phyloP scores from a whole-genome alignment of 108 stramenopile species.

The Skeletonema costatum region DNA sequence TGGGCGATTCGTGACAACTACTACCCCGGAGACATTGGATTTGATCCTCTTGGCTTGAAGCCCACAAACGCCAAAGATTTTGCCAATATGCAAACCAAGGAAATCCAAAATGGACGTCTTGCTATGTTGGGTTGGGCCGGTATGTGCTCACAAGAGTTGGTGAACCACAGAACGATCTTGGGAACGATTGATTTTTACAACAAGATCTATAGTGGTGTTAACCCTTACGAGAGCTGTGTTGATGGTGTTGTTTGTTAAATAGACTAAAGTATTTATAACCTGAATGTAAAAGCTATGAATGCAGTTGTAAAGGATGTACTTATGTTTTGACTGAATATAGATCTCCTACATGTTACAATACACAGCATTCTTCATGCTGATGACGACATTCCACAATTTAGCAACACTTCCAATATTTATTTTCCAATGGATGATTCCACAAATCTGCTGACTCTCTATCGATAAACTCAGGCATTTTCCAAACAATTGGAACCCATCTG shows the following conservation, averaged over 20 bases:
- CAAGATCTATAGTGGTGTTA: slow-evolving; percentile 49
- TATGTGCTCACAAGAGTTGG: slow-evolving; percentile 79
- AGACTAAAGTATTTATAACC: not conserved
- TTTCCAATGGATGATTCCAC: slow-evolving; percentile 82
- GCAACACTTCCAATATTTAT: slow-evolving; percentile 89
- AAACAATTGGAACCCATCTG: slow-evolving; percentile 60
- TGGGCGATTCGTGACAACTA: slow-evolving; percentile 69
- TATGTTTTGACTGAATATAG: no score
- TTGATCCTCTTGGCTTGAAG: slow-evolving; percentile 85
- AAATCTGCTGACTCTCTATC: slow-evolving; percentile 80
- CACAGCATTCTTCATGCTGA: not conserved
- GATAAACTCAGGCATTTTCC: slow-evolving; percentile 62
- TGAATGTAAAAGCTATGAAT: not conserved
- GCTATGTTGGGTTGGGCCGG: slow-evolving; percentile 84
- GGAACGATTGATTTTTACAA: slow-evolving; percentile 63
- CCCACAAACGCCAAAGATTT: slow-evolving; percentile 66
- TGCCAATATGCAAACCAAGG: slow-evolving; percentile 74
- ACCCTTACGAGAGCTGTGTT: slow-evolving; percentile 57
- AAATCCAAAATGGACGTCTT: slow-evolving; percentile 88
- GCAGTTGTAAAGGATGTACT: not conserved
- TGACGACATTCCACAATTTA: slow-evolving; percentile 14
- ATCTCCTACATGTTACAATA: no score
- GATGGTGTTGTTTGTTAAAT: slow-evolving; percentile 28
- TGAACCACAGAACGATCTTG: slow-evolving; percentile 71
- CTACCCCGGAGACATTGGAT: slow-evolving; percentile 87